Conservation (phyloP, 2,329 filamentous ascomycete genomes). For the Lasiodiplodia gonubiensis region DNA sequence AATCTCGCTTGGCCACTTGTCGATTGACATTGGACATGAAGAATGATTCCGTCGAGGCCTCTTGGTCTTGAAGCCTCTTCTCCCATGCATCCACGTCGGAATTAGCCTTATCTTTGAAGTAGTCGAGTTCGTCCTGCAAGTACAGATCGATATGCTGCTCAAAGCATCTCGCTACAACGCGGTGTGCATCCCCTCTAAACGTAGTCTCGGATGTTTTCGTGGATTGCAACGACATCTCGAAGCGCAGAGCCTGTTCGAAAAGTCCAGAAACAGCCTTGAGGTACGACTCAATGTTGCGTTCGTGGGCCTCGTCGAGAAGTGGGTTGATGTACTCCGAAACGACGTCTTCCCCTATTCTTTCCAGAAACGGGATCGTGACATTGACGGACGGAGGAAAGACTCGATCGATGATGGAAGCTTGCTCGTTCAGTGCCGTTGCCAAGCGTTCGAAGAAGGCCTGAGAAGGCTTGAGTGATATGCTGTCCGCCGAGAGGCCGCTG, state of each 20-base stretch:
- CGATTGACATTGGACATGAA: conserved; percentile 96
- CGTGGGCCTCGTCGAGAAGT: conserved; percentile 86
- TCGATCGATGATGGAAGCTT: conserved; percentile 76
- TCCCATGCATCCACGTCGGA: conserved; percentile 85
- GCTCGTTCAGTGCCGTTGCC: conserved; percentile 78
- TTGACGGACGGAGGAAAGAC: conserved; percentile 76
- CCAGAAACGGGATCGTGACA: conserved; percentile 78
- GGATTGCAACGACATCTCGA: conserved; percentile 72
- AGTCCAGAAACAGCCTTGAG: conserved; percentile 85
- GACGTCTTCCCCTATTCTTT: conserved; percentile 80
- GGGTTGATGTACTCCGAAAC: conserved; percentile 85
- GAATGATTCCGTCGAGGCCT: conserved; percentile 87
- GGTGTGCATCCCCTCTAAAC: conserved; percentile 68
- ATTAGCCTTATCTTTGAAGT: conserved; percentile 78
- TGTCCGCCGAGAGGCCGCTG: conserved; percentile 55
- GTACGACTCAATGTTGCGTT: conserved; percentile 75
- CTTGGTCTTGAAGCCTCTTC: conserved; percentile 87
- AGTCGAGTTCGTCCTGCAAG: conserved; percentile 86
- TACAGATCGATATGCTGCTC: conserved; percentile 95
- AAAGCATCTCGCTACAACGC: conserved; percentile 74
- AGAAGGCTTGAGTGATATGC: conserved; percentile 77
- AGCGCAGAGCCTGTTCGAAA: conserved; percentile 83
- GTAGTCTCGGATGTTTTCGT: conserved; percentile 67
- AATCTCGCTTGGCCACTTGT: conserved; percentile 95
- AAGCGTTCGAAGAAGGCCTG: conserved; percentile 80